Conservation (phyloP, 2,329 filamentous ascomycete genomes). For the Colletotrichum tropicicola region DNA sequence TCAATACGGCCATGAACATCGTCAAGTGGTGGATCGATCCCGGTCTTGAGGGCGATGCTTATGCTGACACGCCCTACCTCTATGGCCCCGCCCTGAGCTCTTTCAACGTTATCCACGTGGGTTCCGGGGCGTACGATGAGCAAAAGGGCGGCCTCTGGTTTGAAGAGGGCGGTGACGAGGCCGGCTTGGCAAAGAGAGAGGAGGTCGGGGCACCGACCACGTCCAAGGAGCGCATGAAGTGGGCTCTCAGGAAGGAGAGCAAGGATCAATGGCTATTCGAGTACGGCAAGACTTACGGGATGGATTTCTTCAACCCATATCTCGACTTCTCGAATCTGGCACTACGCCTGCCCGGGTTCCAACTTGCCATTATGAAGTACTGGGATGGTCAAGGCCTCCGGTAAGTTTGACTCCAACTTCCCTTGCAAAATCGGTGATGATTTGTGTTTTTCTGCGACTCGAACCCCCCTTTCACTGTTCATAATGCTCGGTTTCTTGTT, state of each 20-base stretch:
- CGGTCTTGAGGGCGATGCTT: constrained; percentile 87
- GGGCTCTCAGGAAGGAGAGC: constrained; percentile 59
- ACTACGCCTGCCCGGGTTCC: constrained; percentile 76
- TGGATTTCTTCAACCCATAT: constrained; percentile 90
- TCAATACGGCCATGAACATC: constrained; percentile 83
- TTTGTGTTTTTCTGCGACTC: constrained; percentile 13
- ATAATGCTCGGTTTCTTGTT: not conserved
- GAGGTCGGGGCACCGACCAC: constrained; percentile 60
- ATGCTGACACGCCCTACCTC: constrained; percentile 85
- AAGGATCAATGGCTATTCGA: constrained; percentile 65
- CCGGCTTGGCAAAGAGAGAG: constrained; percentile 56
- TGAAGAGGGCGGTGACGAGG: constrained; percentile 72
- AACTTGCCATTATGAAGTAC: constrained; percentile 77
- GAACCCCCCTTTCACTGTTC: not conserved
- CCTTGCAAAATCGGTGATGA: not conserved
- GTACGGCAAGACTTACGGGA: constrained; percentile 59
- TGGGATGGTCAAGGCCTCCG: constrained; percentile 82
- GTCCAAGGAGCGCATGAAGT: constrained; percentile 65
- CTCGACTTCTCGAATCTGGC: constrained; percentile 83
- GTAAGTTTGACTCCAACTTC: constrained; percentile 57
- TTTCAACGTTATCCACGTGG: constrained; percentile 80
- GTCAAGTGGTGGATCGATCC: constrained; percentile 94
- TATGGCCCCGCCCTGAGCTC: constrained; percentile 84
- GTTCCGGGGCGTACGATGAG: constrained; percentile 58
- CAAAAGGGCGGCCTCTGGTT: constrained; percentile 64